Evolutionary conservation across 1,284 basidiomycete genomes (phyloP), one percentile per base, ranked within the genome.

Genomic region (Papiliotrema fonsecae): DNA sequence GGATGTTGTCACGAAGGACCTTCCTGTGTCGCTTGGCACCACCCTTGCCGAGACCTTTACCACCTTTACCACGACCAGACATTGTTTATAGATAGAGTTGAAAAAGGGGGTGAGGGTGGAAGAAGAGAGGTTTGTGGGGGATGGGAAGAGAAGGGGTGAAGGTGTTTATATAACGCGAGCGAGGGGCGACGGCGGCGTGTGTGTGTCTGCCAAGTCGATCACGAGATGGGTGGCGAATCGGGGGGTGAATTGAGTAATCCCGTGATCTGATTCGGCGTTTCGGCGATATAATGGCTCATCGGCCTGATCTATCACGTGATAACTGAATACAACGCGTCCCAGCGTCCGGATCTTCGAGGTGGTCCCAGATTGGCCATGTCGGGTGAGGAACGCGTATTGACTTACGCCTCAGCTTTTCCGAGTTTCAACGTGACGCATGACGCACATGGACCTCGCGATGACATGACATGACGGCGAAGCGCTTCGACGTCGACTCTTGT

Each of bases 21-120:
- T 87, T 87, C 72, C 86, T 83, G 78, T 88, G 86, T 77, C 87
- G 84, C 82, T 89, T 89, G 62, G 87, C 87, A 74, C 86, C 86
- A 72, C 86, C 87, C 82, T 86, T 87, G 69, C 83, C 86, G 73
- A 87, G 83, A 70, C 85, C 85, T 79, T 85, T 79, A 64, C 82
- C 82, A 75, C 81, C 84, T 77, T 86, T 86, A 74, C 84, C 84
- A 76, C 84, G 83, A 69, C 84, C 84, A 77, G 84, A 85, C 84
- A 86, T 86, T 67, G n/a, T n/a, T 68, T 77, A 38, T 56, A 48
- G 60, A 16, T 43, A 24, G 28, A 14, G 39, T 41, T 10, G 39
- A 11, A 24, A 9, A 19, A 11, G 42, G 28, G 25, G 42, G 19
- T 28, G 26, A 31, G 19, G 25, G 6, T 38, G 38, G 43, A 46